Conservation (phyloP, 139 green algal genomes). For the Picochlorum sp. region DNA sequence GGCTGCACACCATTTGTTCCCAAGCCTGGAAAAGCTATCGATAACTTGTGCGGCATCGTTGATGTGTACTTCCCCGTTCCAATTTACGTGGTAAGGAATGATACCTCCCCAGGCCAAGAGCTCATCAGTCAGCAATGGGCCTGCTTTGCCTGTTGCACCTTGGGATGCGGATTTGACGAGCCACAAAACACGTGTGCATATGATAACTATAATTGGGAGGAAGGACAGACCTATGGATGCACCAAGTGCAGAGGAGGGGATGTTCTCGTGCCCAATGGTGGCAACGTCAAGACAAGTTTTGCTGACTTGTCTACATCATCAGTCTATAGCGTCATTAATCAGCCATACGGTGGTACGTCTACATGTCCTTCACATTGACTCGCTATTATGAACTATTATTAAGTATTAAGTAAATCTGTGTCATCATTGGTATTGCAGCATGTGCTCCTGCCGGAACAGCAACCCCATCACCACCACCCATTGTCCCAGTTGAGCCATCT, state of each 20-base stretch:
- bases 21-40: not conserved
- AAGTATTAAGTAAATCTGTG: too few species aligned
- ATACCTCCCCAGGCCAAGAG: conserved; percentile 5
- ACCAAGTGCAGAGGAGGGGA: conserved; percentile 3
- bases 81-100: conserved; percentile 6
- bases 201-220: not conserved
- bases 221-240: conserved; percentile 9
- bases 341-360: conserved; percentile 6
- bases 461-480: not conserved
- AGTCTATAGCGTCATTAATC: conserved; percentile 8
- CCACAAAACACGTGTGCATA: not conserved
- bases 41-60: conserved; percentile 3
- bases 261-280: not conserved
- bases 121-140: conserved; percentile 1
- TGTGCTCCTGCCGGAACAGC: conserved; percentile 1
- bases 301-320: not conserved
- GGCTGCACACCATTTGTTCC: conserved; percentile 4
- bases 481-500: not conserved
- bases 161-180: conserved; percentile 2
- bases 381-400: too few species aligned
- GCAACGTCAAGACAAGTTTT: conserved; percentile 10
- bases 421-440: conserved; percentile 11
- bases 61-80: conserved; percentile 7
- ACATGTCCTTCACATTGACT: too few species aligned
- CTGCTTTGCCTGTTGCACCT: conserved; percentile 3